Evolutionary conservation across 805 yeast species (phyloP), one percentile per base, ranked within the genome.

Genomic region (Tetrapisispora arboricola): DNA sequence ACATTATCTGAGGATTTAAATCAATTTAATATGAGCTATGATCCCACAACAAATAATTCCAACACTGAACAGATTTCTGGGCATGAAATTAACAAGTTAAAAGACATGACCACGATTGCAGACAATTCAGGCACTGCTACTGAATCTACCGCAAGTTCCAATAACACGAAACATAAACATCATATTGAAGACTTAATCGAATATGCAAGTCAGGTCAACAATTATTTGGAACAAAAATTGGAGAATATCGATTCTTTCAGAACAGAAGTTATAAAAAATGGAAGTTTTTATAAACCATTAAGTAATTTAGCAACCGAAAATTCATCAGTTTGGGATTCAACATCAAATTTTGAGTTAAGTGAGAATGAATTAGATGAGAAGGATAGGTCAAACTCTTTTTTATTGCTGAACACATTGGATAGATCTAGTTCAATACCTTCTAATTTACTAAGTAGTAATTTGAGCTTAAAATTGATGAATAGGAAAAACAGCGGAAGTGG

Each of bases 321-420:
- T 26, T 36, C 44, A 9, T 36, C 40, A 12, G 36, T 26, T 28
- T 29, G 37, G n/a, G 58, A 55, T 2, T 53, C 58, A 2, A 42
- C 47, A 16, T 55, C 63, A 3, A 58, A 58, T 37, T 58, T 58
- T 29, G 54, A 47, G 16, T 40, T 58, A 32, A 57, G 60, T 39
- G 63, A 53, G n/a, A 35, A 40, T 35, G 57, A 51, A 13, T 15
- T 31, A 10, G 52, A 49, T 13, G 49, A 48, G 15, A 40, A 18
- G 12, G 39, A 35, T 16, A 34, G 25, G 15, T 34, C 43, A 3
- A 34, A 29, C 25, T 39, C 42, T 12, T 34, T 34, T 24, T 16
- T 18, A 20, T 15, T 40, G 8, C 24, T 40, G 7, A 34, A 34
- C 19, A 19, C 15, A 4, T 34, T 29, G 24, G 20, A 18, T 9